Percentiles rank a stretch among this genome's conserved stretches.
Conservation (phyloP, 1,139 yeast genomes). For the Torulaspora globosa region DNA sequence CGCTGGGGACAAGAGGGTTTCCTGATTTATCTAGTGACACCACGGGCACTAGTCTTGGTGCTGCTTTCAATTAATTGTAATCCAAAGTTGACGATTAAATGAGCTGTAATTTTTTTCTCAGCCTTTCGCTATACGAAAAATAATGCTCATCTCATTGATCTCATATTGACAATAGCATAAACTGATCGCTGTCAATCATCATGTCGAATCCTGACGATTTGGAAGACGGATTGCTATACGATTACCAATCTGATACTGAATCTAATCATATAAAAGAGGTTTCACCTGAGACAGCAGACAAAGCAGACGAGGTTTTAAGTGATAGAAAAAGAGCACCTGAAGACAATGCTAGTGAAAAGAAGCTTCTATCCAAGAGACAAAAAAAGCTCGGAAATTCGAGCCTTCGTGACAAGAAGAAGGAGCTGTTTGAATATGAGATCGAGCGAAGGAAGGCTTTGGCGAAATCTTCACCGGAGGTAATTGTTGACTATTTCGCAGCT, state of each 20-base stretch:
- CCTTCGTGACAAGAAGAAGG: constrained; percentile 31
- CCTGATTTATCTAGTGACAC: too few species aligned
- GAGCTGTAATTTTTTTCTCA: not conserved
- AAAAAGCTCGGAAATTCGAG: constrained; percentile 33
- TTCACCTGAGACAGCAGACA: constrained; percentile 4
- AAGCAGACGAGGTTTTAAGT: constrained; percentile 13
- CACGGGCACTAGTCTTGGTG: too few species aligned
- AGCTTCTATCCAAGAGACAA: constrained; percentile 32
- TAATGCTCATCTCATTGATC: constrained; percentile 9
- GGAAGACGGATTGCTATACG: constrained; percentile 35
- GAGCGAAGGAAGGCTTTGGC: constrained; percentile 31
- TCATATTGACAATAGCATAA: not conserved
- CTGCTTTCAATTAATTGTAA: too few species aligned
- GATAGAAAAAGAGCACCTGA: constrained; percentile 9
- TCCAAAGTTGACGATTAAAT: not conserved
- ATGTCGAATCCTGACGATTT: constrained; percentile 36
- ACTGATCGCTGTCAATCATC: not conserved
- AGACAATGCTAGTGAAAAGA: constrained; percentile 8
- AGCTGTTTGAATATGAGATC: constrained; percentile 32
- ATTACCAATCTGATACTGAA: constrained; percentile 19
- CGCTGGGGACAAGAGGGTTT: too few species aligned
- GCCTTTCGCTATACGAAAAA: constrained; percentile 3
- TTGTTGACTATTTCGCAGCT: constrained; percentile 34
- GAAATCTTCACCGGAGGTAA: constrained; percentile 25
- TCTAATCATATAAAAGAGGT: constrained; percentile 10